Evolutionary conservation across 2,329 filamentous ascomycete genomes (phyloP).

Genomic region (Calonectria ilicicola): DNA sequence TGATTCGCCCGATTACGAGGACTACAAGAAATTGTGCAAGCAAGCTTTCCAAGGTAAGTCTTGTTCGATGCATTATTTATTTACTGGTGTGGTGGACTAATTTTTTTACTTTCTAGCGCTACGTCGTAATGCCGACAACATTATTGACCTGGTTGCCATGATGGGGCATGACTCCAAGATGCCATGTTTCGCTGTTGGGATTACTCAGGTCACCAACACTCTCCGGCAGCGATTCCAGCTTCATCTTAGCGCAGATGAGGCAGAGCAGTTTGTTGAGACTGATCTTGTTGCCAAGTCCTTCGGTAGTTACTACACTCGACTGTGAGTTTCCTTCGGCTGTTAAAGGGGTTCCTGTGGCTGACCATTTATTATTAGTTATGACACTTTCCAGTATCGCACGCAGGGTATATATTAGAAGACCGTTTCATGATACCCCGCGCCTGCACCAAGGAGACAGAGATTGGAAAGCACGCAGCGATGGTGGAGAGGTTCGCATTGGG

Average conservation of each 20-base stretch:
- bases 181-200: conserved; percentile 83
- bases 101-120: conserved; percentile 63
- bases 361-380: conserved; percentile 67
- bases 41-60: conserved; percentile 82
- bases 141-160: conserved; percentile 85
- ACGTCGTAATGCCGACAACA: conserved; percentile 81
- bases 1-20: conserved; percentile 75
- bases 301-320: conserved; percentile 87
- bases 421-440: not conserved
- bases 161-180: conserved; percentile 88
- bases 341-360: not conserved
- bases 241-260: conserved; percentile 85
- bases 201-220: conserved; percentile 76
- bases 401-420: conserved; percentile 82
- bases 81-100: conserved; percentile 18
- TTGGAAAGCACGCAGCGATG: conserved; percentile 11
- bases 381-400: conserved; percentile 89
- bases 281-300: conserved; percentile 84
- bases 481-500: conserved; percentile 30
- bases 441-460: conserved; percentile 2
- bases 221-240: conserved; percentile 83
- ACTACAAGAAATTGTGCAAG: conserved; percentile 85
- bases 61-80: not conserved
- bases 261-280: conserved; percentile 83
- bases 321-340: conserved; percentile 64